Base-by-base conservation (phyloP, 176 grass and related monocot species). In the Avena atlantica region DNA sequence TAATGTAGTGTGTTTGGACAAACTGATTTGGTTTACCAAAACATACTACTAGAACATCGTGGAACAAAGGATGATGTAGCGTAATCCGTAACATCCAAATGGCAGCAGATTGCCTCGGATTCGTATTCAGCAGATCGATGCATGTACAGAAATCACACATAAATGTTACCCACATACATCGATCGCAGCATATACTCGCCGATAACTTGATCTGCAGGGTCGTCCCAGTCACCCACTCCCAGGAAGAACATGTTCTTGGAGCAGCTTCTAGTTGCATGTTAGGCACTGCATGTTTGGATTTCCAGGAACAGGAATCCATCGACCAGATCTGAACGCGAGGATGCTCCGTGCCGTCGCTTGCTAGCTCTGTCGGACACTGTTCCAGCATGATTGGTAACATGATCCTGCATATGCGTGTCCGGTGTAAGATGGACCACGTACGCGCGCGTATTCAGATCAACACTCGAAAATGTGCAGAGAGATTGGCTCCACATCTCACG, bases 261-360 rank as follows among this genome's bases (percentile, higher is more conserved):
- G 44, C 68, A 60, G 52, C 51, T 37, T 47, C 19, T 40, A 8
- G 23, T 13, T 80, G 58, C 78, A 2, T 12, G 34, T 42, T n/a
- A 25, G 12, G 50, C 67, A 17, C 31, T 44, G 36, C 64, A 15
- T 34, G 14, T 74, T 61, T 29, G 53, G 36, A 29, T 44, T 42
- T n/a, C 6, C 4, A 70, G 27, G 4, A 66, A 4, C 29, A 68
- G 2, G 51, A 55, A 47, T 66, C 12, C 25, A 73, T 74, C 53
- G 69, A 74, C 82, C 69, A 84, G 82, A 84, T 62, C 82, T 74
- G 82, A 15, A 40, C 47, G 12, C 3, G 24, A 42, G 40, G 40
- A 61, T 3, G 68, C 21, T 12, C 34, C 31, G 19, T 58, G 47
- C 80, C 47, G 40, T 44, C n/a, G 21, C 67, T 61, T 48, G 55